phyloP scores from a whole-genome alignment of 768 basidiomycete genomes.

The Podaxis sp. region DNA sequence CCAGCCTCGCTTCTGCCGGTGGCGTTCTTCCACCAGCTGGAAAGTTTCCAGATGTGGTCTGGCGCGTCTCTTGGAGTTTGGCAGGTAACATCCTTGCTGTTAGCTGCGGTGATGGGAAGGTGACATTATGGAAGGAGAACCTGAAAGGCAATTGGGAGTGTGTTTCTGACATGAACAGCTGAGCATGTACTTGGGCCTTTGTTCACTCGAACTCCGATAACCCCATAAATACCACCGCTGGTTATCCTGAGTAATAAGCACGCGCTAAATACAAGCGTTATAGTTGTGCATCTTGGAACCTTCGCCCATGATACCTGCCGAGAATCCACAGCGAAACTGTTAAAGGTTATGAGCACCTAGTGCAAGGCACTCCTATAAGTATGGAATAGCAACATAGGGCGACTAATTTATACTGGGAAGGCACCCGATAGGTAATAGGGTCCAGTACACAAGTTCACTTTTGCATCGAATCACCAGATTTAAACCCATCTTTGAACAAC shows the following conservation, averaged over 20 bases:
- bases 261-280: no score
- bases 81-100: conserved; percentile 96
- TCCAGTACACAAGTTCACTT: no score
- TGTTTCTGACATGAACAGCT: conserved; percentile 92
- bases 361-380: no score
- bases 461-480: background rate
- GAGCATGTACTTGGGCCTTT: conserved; percentile 18
- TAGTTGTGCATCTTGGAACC: no score
- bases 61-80: conserved; percentile 98
- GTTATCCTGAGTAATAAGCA: no score
- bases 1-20: conserved; percentile 40
- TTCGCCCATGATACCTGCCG: no score
- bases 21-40: conserved; percentile 49
- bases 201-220: background rate
- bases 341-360: no score
- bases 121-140: conserved; percentile 98
- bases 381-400: no score
- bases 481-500: conserved; percentile 77
- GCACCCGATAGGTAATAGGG: no score
- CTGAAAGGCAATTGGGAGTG: conserved; percentile 95
- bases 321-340: no score
- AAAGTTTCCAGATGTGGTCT: conserved; percentile 95
- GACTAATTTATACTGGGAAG: no score
- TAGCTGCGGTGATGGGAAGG: conserved; percentile 96
- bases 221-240: background rate